Conservation (phyloP, 441 rosid genomes). For the Mallotus japonicus region DNA sequence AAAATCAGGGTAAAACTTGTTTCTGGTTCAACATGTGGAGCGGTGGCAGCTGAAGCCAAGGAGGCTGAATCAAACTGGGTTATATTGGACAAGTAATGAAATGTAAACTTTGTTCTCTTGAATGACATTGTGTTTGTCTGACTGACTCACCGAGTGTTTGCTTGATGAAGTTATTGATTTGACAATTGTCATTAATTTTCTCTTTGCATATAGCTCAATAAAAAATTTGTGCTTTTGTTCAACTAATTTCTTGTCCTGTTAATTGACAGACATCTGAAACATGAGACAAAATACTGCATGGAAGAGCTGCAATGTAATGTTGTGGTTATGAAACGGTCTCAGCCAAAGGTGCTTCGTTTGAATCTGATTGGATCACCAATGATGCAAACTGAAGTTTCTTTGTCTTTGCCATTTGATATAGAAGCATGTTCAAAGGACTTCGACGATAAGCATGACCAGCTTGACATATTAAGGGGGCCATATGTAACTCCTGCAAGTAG, state of each 20-base stretch:
- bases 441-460: slow-evolving; percentile 35
- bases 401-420: slow-evolving; percentile 38
- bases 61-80: slow-evolving; percentile 80
- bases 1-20: slow-evolving; percentile 85
- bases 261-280: slow-evolving; percentile 65
- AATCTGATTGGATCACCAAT: slow-evolving; percentile 67
- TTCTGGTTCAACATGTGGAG: slow-evolving; percentile 70
- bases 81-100: slow-evolving; percentile 80
- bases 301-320: slow-evolving; percentile 91
- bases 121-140: background rate
- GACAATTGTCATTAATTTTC: background rate
- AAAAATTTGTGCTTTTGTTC: background rate
- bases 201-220: background rate
- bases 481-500: slow-evolving; percentile 89
- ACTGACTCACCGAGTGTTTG: background rate
- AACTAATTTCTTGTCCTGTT: slow-evolving; percentile 22
- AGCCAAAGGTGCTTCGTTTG: slow-evolving; percentile 81
- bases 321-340: slow-evolving; percentile 81
- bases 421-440: slow-evolving; percentile 40
- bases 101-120: slow-evolving; percentile 23
- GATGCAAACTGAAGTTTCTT: slow-evolving; percentile 37
- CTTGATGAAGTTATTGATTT: slow-evolving; percentile 10
- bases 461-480: slow-evolving; percentile 55
- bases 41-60: slow-evolving; percentile 90
- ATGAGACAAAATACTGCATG: slow-evolving; percentile 72